These are phyloP conservation scores for Trichoderma gracile DNA, from an alignment of 2,329 filamentous ascomycete genomes.

Conservation along the genomic window DNA sequence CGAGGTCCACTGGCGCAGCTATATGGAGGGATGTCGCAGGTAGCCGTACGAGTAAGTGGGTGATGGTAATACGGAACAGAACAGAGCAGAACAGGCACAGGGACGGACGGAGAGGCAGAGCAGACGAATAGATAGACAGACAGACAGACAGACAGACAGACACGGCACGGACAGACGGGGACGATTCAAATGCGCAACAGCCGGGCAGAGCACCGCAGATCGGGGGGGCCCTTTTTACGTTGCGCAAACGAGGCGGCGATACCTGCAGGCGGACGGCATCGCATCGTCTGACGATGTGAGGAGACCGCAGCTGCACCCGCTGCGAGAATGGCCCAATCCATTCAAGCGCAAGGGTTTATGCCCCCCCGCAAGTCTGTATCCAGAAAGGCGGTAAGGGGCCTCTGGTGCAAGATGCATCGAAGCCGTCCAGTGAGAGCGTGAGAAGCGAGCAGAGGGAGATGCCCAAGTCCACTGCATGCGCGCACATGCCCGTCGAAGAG, in stretches of 20 bases:
- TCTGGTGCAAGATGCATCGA: background rate
- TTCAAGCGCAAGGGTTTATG: slow-evolving; percentile 15
- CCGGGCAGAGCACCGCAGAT: background rate
- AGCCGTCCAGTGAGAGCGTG: background rate
- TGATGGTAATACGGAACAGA: background rate
- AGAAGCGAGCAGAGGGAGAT: background rate
- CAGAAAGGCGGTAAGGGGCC: slow-evolving; percentile 24
- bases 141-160: no score
- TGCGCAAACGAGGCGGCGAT: background rate
- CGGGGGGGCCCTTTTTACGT: background rate
- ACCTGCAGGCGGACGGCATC: background rate
- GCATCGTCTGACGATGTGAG: slow-evolving; percentile 11
- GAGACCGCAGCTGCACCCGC: slow-evolving; percentile 19
- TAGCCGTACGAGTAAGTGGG: background rate
- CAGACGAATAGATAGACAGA: no score
- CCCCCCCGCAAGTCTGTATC: slow-evolving; percentile 18
- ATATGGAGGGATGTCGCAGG: slow-evolving; percentile 3
- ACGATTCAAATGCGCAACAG: background rate
- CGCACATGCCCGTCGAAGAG: background rate
- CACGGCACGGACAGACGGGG: no score
- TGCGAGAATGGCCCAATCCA: slow-evolving; percentile 18
- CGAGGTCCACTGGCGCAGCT: slow-evolving; percentile 16
- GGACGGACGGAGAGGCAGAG: background rate
- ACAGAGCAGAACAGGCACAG: background rate
- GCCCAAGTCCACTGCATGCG: slow-evolving; percentile 1